These are phyloP conservation scores for Saccharomyces hybrid DNA, from an alignment of 1,139 yeast species.

Conservation along the genomic window DNA sequence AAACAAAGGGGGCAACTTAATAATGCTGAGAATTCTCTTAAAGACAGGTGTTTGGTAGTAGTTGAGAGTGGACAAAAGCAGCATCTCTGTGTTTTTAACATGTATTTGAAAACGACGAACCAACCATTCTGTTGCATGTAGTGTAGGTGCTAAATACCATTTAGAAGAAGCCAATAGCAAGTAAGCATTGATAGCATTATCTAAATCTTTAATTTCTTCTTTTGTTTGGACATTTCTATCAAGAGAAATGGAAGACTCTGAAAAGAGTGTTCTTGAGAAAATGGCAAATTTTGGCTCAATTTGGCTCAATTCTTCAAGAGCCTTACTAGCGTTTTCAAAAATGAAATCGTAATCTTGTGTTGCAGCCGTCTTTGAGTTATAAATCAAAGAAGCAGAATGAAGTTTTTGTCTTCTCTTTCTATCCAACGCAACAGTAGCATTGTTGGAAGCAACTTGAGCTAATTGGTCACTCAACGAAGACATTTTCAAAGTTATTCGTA, in stretches of 20 bases:
- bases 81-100: conserved; percentile 64
- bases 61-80: conserved; percentile 68
- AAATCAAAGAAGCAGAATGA: conserved; percentile 82
- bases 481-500: conserved; percentile 9
- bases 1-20: conserved; percentile 68
- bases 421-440: conserved; percentile 72
- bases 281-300: conserved; percentile 68
- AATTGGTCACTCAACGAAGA: conserved; percentile 76
- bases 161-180: conserved; percentile 57
- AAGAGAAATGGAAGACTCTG: conserved; percentile 67
- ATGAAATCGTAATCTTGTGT: conserved; percentile 87
- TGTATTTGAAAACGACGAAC: conserved; percentile 87
- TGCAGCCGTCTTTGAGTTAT: conserved; percentile 81
- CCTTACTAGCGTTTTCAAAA: conserved; percentile 64
- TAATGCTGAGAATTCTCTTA: conserved; percentile 63
- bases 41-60: conserved; percentile 69
- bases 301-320: conserved; percentile 61
- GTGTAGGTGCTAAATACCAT: conserved; percentile 65
- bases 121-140: conserved; percentile 90
- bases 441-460: conserved; percentile 57
- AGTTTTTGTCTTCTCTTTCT: conserved; percentile 79
- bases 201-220: conserved; percentile 67
- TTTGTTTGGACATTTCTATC: conserved; percentile 77
- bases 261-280: conserved; percentile 67
- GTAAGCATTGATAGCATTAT: conserved; percentile 68